Evolutionary conservation across 2,329 filamentous ascomycete species (phyloP), one percentile per base, ranked within the genome.

Genomic region (Sarocladiaceae sp.): DNA sequence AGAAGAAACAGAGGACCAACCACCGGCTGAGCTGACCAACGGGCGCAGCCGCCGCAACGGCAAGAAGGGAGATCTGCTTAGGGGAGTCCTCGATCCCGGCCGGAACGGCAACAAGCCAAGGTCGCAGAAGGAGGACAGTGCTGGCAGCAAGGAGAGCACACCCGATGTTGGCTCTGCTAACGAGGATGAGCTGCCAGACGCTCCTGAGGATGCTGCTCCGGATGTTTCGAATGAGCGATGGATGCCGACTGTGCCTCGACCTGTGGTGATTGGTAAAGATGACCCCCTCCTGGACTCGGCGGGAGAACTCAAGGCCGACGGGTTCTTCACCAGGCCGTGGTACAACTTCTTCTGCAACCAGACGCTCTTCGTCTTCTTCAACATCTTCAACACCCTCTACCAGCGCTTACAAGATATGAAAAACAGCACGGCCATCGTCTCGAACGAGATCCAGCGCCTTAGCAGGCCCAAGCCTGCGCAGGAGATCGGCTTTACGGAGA

Each of bases 311-410:
- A 91, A 76, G 71, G 85, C 67, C 48, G 88, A 95, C 49, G 85
- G 89, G 43, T 82, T 86, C 47, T 95, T 93, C 65, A 75, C 76
- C 53, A 85, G 90, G 37, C 81, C 82, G 10, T 82, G 80, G 65
- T 95, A 88, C 69, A 91, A 91, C 59, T 80, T 97, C 60, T 98
- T 94, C 68, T 84, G 83, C 61, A 97, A 96, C 62, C 79, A 88
- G 55, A 88, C 85, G 3, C 83, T 98, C 48, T 95, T 89, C 60
- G 90, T 93, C 64, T 97, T 98, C 73, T 85, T 98, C 69, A 87
- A 85, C 53, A 83, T 95, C 49, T 93, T 98, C 61, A 82, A 95
- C 58, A 85, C 85, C n/a, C 71, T 98, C 4, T 97, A 95, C 65
- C 80, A 82, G 56, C 82, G 93, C 32, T 74, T 98, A 12, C 73